Conservation (phyloP, 2,329 filamentous ascomycete genomes). For the Ceratocystis papillata region DNA sequence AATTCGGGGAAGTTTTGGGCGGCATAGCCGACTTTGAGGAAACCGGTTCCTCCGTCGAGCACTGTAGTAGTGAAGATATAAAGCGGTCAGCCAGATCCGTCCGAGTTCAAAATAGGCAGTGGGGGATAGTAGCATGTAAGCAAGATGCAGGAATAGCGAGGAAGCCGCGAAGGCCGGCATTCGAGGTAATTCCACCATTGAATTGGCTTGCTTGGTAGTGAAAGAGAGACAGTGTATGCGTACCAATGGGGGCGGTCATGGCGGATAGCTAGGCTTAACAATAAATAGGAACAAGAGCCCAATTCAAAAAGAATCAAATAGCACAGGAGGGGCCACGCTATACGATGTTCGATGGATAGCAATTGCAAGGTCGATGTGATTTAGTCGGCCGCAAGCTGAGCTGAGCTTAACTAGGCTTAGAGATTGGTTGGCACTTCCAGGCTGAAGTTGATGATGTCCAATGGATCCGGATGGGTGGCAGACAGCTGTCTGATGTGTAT, state of each 20-base stretch:
- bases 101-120: constrained; percentile 18
- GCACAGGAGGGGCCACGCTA: background rate
- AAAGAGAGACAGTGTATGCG: background rate
- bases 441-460: constrained; percentile 10
- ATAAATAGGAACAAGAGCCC: background rate
- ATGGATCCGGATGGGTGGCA: background rate
- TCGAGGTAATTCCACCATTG: background rate
- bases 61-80: constrained; percentile 43
- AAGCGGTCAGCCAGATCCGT: constrained; percentile 18
- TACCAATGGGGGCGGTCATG: constrained; percentile 21
- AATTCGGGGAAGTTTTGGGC: constrained; percentile 99
- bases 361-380: constrained; percentile 4
- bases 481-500: background rate
- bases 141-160: background rate
- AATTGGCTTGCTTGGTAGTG: background rate
- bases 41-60: constrained; percentile 98
- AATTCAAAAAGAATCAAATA: background rate
- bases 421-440: background rate
- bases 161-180: background rate
- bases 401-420: constrained; percentile 6
- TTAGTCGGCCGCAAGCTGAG: constrained; percentile 2
- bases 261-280: background rate
- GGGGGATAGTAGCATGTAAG: background rate
- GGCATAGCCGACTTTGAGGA: constrained; percentile 98
- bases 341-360: background rate